Evolutionary conservation across 306 rosid genomes (phyloP), one percentile per base, ranked within the genome.

Genomic region (Inga oerstediana): DNA sequence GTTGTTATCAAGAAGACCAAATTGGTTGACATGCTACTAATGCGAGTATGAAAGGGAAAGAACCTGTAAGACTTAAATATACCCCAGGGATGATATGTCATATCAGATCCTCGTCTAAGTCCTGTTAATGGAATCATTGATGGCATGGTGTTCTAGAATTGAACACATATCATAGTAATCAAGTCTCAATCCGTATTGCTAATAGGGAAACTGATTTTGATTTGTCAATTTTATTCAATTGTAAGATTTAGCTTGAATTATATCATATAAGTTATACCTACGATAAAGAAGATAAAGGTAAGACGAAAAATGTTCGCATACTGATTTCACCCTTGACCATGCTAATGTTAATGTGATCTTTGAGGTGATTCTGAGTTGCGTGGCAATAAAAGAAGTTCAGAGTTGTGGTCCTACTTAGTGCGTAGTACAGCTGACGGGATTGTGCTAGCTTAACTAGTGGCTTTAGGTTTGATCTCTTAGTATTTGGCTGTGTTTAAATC

Each of bases 101-200:
- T 17, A 35, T 10, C 54, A 17, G 35, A 41, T 51, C n/a, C 39
- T 22, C 39, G 44, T 65, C 34, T 46, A 39, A 35, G 35, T 20
- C 48, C 48, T 81, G 30, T 37, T 75, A 19, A 37, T 82, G 56
- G 44, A 74, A 81, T 74, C n/a, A 35, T 8, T 41, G 48, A 27
- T 54, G 46, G 17, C 46, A 35, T 16, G 13, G 46, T 5, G 34
- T 19, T 15, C 45, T 56, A 61, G 81, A 62, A 58, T 43, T 65
- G 56, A 44, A 52, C 14, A 10, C 7, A 16, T 19, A 19, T 56
- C 4, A 19, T 56, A 19, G 11, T 20, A 54, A 17, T 56, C 27
- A 56, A 59, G 10, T 59, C 66, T 20, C 66, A 59, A 59, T 59
- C 20, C 20, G 6, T 51, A 51, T 22, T 4, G 68, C 8, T 14